phyloP scores from a whole-genome alignment of 1,284 basidiomycete species.

The Apiotrichum sp. region DNA sequence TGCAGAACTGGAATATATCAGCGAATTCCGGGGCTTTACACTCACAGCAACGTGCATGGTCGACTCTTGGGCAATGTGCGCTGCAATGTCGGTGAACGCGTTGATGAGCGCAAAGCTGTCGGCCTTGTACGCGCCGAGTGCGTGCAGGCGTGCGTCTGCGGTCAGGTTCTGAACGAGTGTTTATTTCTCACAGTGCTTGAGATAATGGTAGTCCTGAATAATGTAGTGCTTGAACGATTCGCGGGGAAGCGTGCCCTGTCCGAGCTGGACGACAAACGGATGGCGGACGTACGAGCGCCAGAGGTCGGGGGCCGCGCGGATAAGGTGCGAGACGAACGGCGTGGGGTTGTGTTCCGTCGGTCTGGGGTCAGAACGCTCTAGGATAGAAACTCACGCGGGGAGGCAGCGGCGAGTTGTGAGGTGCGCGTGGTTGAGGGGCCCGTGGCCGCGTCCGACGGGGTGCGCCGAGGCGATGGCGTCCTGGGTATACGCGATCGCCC shows the following conservation, averaged over 20 bases:
- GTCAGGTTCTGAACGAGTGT: neutral
- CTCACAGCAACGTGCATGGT: slow-evolving; percentile 58
- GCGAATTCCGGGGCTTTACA: neutral
- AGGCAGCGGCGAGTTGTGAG: slow-evolving; percentile 54
- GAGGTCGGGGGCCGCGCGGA: slow-evolving; percentile 53
- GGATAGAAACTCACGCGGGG: slow-evolving; percentile 53
- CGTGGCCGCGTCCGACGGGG: slow-evolving; percentile 68
- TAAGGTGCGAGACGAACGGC: slow-evolving; percentile 64
- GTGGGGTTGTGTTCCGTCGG: slow-evolving; percentile 59
- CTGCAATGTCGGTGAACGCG: slow-evolving; percentile 61
- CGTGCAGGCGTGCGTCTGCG: slow-evolving; percentile 50
- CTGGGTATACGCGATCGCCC: slow-evolving; percentile 67
- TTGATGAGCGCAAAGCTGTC: slow-evolving; percentile 60
- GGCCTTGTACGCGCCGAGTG: slow-evolving; percentile 70
- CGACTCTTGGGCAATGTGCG: slow-evolving; percentile 63
- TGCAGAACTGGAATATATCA: slow-evolving; percentile 53
- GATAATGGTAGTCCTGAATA: slow-evolving; percentile 55
- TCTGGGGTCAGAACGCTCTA: slow-evolving; percentile 42
- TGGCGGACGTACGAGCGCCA: slow-evolving; percentile 61
- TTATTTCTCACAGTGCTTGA: slow-evolving; percentile 45
- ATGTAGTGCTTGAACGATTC: slow-evolving; percentile 78
- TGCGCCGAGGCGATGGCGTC: slow-evolving; percentile 67
- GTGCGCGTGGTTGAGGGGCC: slow-evolving; percentile 83
- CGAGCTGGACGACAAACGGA: slow-evolving; percentile 71
- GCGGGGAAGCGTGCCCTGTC: slow-evolving; percentile 60